Conservation (phyloP, 169 alveolate species). For the Plasmodium coatneyi region DNA sequence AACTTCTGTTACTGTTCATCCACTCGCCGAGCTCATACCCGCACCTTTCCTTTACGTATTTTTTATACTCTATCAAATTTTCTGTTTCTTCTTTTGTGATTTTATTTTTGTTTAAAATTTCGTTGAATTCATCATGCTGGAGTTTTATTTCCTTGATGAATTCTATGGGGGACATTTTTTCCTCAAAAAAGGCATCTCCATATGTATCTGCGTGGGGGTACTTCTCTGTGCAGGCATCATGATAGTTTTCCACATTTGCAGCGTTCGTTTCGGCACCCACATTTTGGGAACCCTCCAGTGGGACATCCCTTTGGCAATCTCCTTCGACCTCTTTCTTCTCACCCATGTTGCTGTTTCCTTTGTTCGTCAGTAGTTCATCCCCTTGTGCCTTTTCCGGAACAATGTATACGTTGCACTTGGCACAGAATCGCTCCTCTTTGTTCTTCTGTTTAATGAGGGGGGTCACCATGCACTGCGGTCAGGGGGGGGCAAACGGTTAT, state of each 20-base stretch:
- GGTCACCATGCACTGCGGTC: constrained; percentile 39
- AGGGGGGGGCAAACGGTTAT: background rate
- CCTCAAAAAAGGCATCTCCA: background rate
- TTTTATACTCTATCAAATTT: constrained; percentile 27
- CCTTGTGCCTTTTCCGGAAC: background rate
- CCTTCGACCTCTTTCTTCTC: background rate
- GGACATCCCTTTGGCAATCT: background rate
- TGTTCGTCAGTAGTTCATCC: background rate
- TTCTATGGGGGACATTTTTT: background rate
- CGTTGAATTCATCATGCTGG: constrained; percentile 50
- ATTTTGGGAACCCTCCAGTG: background rate
- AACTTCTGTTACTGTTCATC: background rate
- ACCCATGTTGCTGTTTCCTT: background rate
- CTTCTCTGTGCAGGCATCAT: background rate
- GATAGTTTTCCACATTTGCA: background rate
- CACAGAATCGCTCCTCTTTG: constrained; percentile 55
- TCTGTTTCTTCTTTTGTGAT: constrained; percentile 16
- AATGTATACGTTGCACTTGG: constrained; percentile 31
- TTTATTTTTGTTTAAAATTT: constrained; percentile 30
- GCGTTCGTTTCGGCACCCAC: background rate
- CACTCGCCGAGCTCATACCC: constrained; percentile 52
- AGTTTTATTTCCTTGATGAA: constrained; percentile 63
- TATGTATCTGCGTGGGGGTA: background rate
- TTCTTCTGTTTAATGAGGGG: constrained; percentile 55
- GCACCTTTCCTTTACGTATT: constrained; percentile 64